These are phyloP conservation scores for Suillus americanus DNA, from an alignment of 768 basidiomycete species.

Conservation along the genomic window DNA sequence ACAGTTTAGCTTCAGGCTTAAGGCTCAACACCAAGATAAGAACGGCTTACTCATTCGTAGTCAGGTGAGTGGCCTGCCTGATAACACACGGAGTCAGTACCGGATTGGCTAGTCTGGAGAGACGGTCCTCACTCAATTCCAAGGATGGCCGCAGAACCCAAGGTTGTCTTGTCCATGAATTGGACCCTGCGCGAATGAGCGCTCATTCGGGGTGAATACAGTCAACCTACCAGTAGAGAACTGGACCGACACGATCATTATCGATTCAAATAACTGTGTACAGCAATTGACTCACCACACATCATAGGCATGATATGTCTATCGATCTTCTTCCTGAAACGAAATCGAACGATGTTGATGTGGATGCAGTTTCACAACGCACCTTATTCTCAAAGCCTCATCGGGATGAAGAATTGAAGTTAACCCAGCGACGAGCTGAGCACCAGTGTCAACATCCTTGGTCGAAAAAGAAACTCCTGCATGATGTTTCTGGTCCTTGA, in stretches of 20 bases:
- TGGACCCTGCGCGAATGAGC: slow-evolving; percentile 47
- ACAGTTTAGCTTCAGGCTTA: background rate
- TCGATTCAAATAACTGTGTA: background rate
- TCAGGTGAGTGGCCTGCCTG: slow-evolving; percentile 56
- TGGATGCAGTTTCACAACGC: slow-evolving; percentile 8
- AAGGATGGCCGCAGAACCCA: slow-evolving; percentile 61
- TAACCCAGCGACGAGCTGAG: slow-evolving; percentile 49
- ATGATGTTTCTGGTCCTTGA: slow-evolving; percentile 31
- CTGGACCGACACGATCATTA: slow-evolving; percentile 24
- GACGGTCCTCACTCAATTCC: slow-evolving; percentile 51
- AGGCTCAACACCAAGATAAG: background rate
- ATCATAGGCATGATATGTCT: slow-evolving; percentile 60
- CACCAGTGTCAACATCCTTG: slow-evolving; percentile 55
- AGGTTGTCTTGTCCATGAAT: slow-evolving; percentile 69
- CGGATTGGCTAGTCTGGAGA: background rate
- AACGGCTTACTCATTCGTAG: slow-evolving; percentile 54
- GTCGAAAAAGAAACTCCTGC: slow-evolving; percentile 39
- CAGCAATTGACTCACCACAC: slow-evolving; percentile 46
- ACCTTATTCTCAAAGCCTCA: slow-evolving; percentile 51
- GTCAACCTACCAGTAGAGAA: slow-evolving; percentile 45
- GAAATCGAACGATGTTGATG: background rate
- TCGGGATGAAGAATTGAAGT: slow-evolving; percentile 41
- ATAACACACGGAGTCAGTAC: background rate
- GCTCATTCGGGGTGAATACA: background rate
- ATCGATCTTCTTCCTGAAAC: slow-evolving; percentile 54